Base-by-base conservation (phyloP, 352 stramenopile genomes). In the Globisporangium carolinianum region DNA sequence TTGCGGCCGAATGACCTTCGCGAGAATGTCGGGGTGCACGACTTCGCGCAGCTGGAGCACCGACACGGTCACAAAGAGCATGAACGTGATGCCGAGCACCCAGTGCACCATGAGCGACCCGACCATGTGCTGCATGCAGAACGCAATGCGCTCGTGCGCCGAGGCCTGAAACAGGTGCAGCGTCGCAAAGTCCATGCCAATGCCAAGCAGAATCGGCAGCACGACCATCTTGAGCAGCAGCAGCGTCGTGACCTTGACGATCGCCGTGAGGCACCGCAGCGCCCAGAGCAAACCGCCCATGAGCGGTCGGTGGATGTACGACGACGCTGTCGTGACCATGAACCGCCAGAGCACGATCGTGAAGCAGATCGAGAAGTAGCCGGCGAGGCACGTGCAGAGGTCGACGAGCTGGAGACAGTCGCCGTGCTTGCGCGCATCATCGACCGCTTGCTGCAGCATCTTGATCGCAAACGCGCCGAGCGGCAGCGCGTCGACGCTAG, bases 171-270 rank as follows among this genome's bases (percentile, higher is more conserved):
- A 98, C 41, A 98, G 61, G 39, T 78, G 72, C 6, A 98, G 75
- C 32, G 94, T 97, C 14, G 92, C 88, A 15, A 92, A 85, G 69
- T 99, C 96, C 41, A 98, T 93, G 39, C 94, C 94, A 18, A 98
- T 48, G 0, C 96, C 97, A 18, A 99, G 75, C 3, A 97, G 58
- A 48, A 98, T 85, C 4, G 97, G 96, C n/a, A 98, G 71, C 38
- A 98, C 66, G 47, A 98, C 85, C 96, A 99, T 99, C 81, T 99
- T 99, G 39, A 98, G 77, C 62, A 98, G 81, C 24, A 99, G 67
- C 18, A 99, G 75, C 14, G 96, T 89, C 11, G 91, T 91, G 14
- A 99, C 95, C 67, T 99, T 98, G 9, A 97, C 89, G 45, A 95
- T 90, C 10, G 86, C 86, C 7, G 78, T 89, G 42, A 95, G 54